phyloP scores from a whole-genome alignment of 2,329 filamentous ascomycete genomes.

The Trichoderma guizhouense region DNA sequence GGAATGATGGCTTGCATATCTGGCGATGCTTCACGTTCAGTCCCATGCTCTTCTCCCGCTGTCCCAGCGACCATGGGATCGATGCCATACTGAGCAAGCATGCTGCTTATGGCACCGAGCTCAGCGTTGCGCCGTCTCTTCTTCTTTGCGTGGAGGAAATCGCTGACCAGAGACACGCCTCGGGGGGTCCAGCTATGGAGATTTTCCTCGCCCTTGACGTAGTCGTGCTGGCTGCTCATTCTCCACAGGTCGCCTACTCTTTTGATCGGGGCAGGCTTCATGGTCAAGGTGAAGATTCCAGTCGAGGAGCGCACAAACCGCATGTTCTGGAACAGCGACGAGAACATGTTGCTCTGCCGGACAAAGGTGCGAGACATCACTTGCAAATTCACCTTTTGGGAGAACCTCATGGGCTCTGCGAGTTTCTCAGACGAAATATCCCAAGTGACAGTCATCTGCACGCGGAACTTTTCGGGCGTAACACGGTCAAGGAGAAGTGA shows the following conservation, averaged over 20 bases:
- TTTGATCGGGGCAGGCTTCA: constrained; percentile 87
- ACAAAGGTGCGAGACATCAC: constrained; percentile 81
- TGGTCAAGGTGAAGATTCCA: constrained; percentile 78
- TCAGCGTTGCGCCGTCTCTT: constrained; percentile 72
- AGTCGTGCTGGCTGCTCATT: constrained; percentile 91
- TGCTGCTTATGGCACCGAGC: constrained; percentile 69
- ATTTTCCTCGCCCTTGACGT: constrained; percentile 92
- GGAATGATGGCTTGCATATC: constrained; percentile 44
- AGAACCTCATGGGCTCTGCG: constrained; percentile 84
- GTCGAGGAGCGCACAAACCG: constrained; percentile 84
- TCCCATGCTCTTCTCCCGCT: constrained; percentile 27
- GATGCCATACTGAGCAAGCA: constrained; percentile 57
- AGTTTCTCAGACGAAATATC: constrained; percentile 80
- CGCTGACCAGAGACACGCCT: constrained; percentile 84
- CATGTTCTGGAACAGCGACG: constrained; percentile 78
- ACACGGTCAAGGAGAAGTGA: constrained; percentile 91
- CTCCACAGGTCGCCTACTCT: constrained; percentile 91
- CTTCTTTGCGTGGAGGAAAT: constrained; percentile 74
- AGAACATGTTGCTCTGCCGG: constrained; percentile 81
- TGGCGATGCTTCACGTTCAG: constrained; percentile 36
- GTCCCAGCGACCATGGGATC: constrained; percentile 39
- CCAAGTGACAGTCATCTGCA: constrained; percentile 85
- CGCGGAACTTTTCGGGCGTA: constrained; percentile 86
- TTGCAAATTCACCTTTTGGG: constrained; percentile 75
- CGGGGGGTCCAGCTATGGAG: constrained; percentile 82